phyloP scores from a whole-genome alignment of 805 yeast genomes.

The Metschnikowia orientalis region DNA sequence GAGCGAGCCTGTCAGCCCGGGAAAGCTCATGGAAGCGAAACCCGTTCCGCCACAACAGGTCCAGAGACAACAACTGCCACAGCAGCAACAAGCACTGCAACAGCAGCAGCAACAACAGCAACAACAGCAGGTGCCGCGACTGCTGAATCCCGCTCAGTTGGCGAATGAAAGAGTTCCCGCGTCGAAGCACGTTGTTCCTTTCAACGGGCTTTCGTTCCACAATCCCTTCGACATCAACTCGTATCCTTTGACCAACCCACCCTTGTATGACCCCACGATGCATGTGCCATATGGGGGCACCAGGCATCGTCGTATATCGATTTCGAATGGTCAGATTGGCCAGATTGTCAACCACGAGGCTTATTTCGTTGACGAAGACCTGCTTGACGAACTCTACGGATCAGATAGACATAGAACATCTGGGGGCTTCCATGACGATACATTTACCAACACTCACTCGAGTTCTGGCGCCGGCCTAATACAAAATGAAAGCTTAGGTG shows the following conservation, averaged over 20 bases:
- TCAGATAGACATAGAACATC: not conserved
- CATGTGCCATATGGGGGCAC: conserved; percentile 31
- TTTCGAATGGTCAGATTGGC: conserved; percentile 81
- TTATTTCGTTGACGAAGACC: conserved; percentile 26
- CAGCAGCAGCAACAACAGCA: conserved; percentile 2
- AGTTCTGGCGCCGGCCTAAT: not conserved
- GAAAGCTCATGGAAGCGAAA: conserved; percentile 1
- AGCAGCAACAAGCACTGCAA: not conserved
- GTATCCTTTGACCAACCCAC: conserved; percentile 46
- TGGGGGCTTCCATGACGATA: conserved; percentile 1
- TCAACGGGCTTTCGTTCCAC: conserved; percentile 21
- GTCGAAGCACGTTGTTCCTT: conserved; percentile 9
- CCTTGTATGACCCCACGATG: conserved; percentile 42
- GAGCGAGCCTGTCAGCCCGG: not conserved
- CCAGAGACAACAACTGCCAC: conserved; percentile 1
- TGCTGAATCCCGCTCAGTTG: not conserved
- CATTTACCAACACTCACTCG: not conserved
- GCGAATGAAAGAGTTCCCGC: no score
- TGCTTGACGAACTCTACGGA: conserved; percentile 19
- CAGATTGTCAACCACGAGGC: conserved; percentile 55
- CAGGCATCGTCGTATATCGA: conserved; percentile 65
- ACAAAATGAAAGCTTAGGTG: not conserved
- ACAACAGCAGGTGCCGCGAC: no score
- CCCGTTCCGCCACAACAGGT: conserved; percentile 5
- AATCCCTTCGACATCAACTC: conserved; percentile 37